A percentile compares a stretch with the other conserved stretches of the same genome.
phyloP scores from a whole-genome alignment of 495 filamentous ascomycete genomes.

The Hamigera avellanea region DNA sequence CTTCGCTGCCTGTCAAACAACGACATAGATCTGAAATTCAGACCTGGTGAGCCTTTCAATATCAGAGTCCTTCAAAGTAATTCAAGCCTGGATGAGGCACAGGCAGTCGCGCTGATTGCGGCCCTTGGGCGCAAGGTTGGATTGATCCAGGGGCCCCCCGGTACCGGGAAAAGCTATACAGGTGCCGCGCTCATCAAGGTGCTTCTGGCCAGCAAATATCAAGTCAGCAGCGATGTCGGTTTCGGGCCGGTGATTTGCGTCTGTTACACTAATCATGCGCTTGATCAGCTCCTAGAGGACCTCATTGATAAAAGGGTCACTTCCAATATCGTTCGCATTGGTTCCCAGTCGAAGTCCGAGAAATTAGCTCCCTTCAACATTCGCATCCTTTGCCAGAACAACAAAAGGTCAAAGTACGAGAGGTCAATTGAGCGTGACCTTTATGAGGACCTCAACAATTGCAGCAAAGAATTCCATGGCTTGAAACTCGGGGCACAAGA shows the following conservation, averaged over 20 bases:
- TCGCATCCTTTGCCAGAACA: conserved; percentile 16
- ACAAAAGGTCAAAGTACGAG: conserved; percentile 29
- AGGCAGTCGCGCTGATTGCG: conserved; percentile 44
- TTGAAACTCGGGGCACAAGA: conserved; percentile 1
- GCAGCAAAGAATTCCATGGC: conserved; percentile 4
- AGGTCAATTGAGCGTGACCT: conserved; percentile 10
- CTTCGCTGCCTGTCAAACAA: conserved; percentile 33
- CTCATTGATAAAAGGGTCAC: conserved; percentile 40
- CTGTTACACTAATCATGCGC: conserved; percentile 63
- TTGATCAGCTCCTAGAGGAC: conserved; percentile 64
- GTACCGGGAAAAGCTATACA: conserved; percentile 63
- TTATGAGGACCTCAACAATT: conserved; percentile 4
- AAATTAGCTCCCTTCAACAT: conserved; percentile 28
- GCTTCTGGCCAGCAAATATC: conserved; percentile 32
- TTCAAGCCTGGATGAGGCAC: conserved; percentile 45
- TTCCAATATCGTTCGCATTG: conserved; percentile 57
- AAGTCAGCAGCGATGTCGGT: too few species aligned
- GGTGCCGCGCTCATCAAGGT: conserved; percentile 50
- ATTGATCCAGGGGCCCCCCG: conserved; percentile 72
- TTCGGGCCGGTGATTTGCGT: conserved; percentile 56
- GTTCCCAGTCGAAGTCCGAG: conserved; percentile 52
- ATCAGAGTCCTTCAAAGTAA: conserved; percentile 22
- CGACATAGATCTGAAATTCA: conserved; percentile 11
- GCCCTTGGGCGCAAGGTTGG: conserved; percentile 44
- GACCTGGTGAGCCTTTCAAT: conserved; percentile 25